phyloP scores from a whole-genome alignment of 2,329 filamentous ascomycete species.

The Aspergillus eucalypticola region DNA sequence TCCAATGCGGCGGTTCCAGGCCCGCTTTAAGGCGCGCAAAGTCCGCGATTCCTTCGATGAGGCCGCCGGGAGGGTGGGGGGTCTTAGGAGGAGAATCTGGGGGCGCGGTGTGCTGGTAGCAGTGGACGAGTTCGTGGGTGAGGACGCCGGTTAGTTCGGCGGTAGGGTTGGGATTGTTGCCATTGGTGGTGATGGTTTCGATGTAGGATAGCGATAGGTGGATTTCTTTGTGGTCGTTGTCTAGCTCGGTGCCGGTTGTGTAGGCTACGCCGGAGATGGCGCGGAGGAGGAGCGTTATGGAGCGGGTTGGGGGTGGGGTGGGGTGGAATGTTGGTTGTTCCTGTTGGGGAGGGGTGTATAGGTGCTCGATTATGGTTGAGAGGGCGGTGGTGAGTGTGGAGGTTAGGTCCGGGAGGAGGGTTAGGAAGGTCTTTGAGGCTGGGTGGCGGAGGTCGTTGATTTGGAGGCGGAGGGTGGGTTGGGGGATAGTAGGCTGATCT shows the following conservation, averaged over 20 bases:
- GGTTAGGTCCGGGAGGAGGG: constrained; percentile 61
- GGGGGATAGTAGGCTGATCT: constrained; percentile 16
- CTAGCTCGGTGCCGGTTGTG: constrained; percentile 76
- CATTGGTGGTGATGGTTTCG: constrained; percentile 29
- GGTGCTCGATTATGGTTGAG: constrained; percentile 65
- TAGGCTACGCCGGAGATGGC: constrained; percentile 85
- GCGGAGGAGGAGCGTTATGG: constrained; percentile 78
- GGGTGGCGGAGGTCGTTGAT: constrained; percentile 50
- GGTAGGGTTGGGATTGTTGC: constrained; percentile 30
- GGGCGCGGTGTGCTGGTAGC: constrained; percentile 76
- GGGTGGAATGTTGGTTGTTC: constrained; percentile 30
- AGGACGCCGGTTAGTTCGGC: constrained; percentile 78
- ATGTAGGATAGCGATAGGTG: constrained; percentile 83
- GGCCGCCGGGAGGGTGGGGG: constrained; percentile 61
- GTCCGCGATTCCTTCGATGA: constrained; percentile 91
- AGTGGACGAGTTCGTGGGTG: constrained; percentile 92
- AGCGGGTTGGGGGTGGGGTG: constrained; percentile 67
- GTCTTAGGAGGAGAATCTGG: constrained; percentile 30
- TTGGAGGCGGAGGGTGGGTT: constrained; percentile 40
- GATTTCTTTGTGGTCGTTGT: constrained; percentile 88
- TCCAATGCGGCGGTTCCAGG: constrained; percentile 83
- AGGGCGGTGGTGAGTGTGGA: constrained; percentile 64
- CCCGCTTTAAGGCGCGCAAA: constrained; percentile 79
- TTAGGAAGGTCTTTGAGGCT: constrained; percentile 59
- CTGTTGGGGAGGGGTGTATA: constrained; percentile 58